Conservation (phyloP, 805 yeast species). For the Saturnispora saitoi region DNA sequence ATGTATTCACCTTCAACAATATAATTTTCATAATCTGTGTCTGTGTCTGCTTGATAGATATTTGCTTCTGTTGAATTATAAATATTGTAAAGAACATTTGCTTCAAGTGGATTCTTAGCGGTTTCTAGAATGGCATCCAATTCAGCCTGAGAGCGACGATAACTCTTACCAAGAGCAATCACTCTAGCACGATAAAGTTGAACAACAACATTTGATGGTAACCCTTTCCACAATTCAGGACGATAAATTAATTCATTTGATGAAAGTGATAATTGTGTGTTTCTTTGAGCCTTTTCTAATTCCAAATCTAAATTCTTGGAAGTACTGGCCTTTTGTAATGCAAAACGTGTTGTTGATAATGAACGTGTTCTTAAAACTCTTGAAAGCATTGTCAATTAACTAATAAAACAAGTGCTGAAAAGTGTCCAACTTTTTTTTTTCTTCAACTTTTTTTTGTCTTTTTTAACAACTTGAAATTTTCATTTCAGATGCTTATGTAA, state of each 20-base stretch:
- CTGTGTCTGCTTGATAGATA: constrained; percentile 31
- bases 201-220: constrained; percentile 55
- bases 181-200: constrained; percentile 54
- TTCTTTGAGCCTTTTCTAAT: constrained; percentile 11
- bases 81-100: constrained; percentile 20
- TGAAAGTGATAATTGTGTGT: constrained; percentile 10
- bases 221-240: constrained; percentile 65
- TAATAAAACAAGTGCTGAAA: not conserved
- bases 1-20: constrained; percentile 28
- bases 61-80: constrained; percentile 41
- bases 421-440: constrained; percentile 2
- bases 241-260: constrained; percentile 32
- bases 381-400: constrained; percentile 1
- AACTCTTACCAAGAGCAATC: constrained; percentile 39
- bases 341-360: not conserved
- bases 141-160: constrained; percentile 44
- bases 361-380: constrained; percentile 1
- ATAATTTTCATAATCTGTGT: constrained; percentile 34
- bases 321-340: not conserved
- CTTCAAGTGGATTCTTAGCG: constrained; percentile 21
- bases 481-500: not conserved
- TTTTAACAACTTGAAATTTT: not conserved
- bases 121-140: constrained; percentile 48
- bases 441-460: not conserved
- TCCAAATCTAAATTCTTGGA: constrained; percentile 5